Percentiles rank a stretch among this genome's conserved stretches.
Evolutionary conservation across 352 stramenopile genomes (phyloP).

Genomic region (Phytopythium helicoides): DNA sequence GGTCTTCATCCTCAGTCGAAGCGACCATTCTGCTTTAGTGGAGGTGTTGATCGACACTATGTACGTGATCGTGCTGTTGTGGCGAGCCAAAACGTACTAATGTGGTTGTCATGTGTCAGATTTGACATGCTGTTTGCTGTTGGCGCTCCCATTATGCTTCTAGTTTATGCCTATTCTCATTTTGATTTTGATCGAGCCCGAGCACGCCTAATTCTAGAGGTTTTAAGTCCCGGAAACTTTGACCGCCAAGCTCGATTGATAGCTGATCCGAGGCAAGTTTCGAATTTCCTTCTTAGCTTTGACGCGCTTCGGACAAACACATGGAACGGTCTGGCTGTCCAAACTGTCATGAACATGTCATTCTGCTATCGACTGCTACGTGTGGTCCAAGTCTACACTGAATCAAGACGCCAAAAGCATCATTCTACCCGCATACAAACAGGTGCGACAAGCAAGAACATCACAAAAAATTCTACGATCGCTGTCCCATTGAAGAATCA

Average conservation of each 20-base stretch:
- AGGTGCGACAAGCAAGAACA: too few species aligned
- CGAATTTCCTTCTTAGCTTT: conserved; percentile 4
- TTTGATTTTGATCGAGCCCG: conserved; percentile 6
- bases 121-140: conserved; percentile 12
- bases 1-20: conserved; percentile 5
- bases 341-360: conserved; percentile 5
- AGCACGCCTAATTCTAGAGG: background rate
- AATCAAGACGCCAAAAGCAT: background rate
- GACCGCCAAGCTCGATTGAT: conserved; percentile 1
- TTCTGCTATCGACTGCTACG: conserved; percentile 10
- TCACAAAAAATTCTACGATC: too few species aligned
- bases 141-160: conserved; percentile 2
- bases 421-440: background rate
- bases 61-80: background rate
- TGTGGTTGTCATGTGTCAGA: background rate
- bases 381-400: conserved; percentile 6
- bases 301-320: conserved; percentile 5
- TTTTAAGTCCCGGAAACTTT: background rate
- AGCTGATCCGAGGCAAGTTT: conserved; percentile 2
- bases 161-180: conserved; percentile 4
- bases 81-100: too few species aligned
- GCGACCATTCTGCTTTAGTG: background rate
- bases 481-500: background rate
- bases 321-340: background rate
- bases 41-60: conserved; percentile 9